Conservation (phyloP, 345 rosid genomes). For the Tarenaya hassleriana region DNA sequence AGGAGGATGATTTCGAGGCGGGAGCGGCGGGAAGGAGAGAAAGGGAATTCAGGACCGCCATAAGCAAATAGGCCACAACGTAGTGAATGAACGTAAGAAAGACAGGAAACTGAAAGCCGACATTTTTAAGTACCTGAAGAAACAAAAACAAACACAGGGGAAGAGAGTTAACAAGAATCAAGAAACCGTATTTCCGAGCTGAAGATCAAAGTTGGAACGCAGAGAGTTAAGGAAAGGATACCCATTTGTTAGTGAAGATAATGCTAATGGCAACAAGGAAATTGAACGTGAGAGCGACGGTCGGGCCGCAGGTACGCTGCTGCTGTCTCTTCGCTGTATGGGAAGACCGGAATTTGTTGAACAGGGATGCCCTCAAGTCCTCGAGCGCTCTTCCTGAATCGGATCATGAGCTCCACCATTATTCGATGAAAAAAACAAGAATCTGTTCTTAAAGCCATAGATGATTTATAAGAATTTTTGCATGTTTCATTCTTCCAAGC, state of each 20-base stretch:
- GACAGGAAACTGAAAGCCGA: constrained; percentile 82
- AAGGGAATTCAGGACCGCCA: constrained; percentile 72
- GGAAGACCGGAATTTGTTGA: constrained; percentile 51
- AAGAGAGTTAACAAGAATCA: too few species aligned
- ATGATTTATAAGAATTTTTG: too few species aligned
- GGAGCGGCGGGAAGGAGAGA: constrained; percentile 72
- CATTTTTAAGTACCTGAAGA: constrained; percentile 73
- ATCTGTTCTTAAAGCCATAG: too few species aligned
- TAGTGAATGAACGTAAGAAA: constrained; percentile 87
- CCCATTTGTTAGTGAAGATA: constrained; percentile 91
- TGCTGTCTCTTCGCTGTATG: constrained; percentile 62
- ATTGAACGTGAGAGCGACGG: constrained; percentile 71
- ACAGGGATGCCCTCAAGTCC: constrained; percentile 59
- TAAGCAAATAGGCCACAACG: constrained; percentile 60
- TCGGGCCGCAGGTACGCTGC: constrained; percentile 52
- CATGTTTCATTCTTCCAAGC: too few species aligned
- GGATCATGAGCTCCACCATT: too few species aligned
- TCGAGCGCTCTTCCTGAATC: constrained; percentile 63
- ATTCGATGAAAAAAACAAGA: too few species aligned
- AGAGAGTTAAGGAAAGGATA: constrained; percentile 16
- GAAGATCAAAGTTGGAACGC: too few species aligned
- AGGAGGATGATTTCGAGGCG: constrained; percentile 50
- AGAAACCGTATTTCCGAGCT: too few species aligned
- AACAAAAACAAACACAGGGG: not conserved
- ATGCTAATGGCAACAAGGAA: constrained; percentile 70